A percentile compares a stretch with the other conserved stretches of the same genome.
Conservation (phyloP, 306 rosid species). For the Medicago ruthenica region DNA sequence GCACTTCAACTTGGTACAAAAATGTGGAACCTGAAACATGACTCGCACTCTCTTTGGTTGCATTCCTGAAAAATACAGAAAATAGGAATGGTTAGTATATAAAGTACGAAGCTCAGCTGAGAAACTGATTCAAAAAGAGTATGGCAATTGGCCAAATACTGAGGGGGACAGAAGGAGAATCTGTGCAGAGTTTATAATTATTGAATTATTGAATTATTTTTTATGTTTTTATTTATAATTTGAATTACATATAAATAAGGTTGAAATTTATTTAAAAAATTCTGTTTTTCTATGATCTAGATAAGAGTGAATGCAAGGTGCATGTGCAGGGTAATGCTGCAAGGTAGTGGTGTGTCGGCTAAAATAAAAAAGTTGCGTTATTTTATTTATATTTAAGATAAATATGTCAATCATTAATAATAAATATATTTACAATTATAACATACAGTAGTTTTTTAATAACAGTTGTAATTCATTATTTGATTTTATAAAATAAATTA, state of each 20-base stretch:
- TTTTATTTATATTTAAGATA: slow-evolving; percentile 16
- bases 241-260: background rate
- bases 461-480: background rate
- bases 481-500: background rate
- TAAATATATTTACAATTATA: background rate
- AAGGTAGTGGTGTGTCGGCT: slow-evolving; percentile 67
- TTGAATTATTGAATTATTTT: no score
- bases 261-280: background rate
- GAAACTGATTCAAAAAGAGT: slow-evolving; percentile 5
- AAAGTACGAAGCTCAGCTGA: background rate
- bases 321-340: slow-evolving; percentile 57
- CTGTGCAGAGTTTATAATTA: slow-evolving; percentile 30
- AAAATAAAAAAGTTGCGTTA: slow-evolving; percentile 47
- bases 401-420: background rate
- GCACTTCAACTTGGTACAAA: slow-evolving; percentile 45
- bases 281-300: slow-evolving; percentile 14
- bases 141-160: slow-evolving; percentile 18
- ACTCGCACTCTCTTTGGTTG: slow-evolving; percentile 49
- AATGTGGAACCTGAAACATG: slow-evolving; percentile 40
- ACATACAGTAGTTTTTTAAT: background rate
- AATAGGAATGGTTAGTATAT: background rate
- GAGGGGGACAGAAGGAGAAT: slow-evolving; percentile 38
- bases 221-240: background rate
- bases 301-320: slow-evolving; percentile 40
- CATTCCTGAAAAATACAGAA: slow-evolving; percentile 14